Evolutionary conservation across 2,329 filamentous ascomycete species (phyloP).

Genomic region (Dactylellina leptospora): DNA sequence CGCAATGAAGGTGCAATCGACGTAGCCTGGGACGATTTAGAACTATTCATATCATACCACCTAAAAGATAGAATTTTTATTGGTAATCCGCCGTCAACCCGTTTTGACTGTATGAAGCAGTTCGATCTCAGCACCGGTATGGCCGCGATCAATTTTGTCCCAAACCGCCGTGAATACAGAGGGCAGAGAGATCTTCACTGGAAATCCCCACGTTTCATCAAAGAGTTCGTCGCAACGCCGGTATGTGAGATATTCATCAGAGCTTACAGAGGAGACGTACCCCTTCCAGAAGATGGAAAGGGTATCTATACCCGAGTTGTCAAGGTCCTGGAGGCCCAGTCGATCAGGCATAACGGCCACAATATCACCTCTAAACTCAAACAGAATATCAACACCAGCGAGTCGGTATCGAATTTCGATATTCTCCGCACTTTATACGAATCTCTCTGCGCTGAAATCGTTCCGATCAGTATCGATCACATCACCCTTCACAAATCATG

Average conservation of each 20-base stretch:
- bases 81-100: neutral
- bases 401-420: neutral
- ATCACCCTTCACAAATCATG: neutral
- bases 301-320: neutral
- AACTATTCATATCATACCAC: constrained; percentile 1
- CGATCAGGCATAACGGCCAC: neutral
- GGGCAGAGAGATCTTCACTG: neutral
- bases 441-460: neutral
- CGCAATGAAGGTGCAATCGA: neutral
- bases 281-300: neutral
- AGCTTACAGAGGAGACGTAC: neutral
- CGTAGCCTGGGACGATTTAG: constrained; percentile 7
- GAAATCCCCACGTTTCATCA: neutral
- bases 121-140: constrained; percentile 3
- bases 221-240: neutral
- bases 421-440: neutral
- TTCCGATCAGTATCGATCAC: neutral
- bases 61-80: neutral
- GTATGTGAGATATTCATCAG: neutral
- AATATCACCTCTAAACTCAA: neutral
- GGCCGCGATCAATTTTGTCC: neutral
- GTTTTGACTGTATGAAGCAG: neutral
- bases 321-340: neutral
- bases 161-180: neutral
- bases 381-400: neutral